A percentile compares a stretch with the other conserved stretches of the same genome.
Conservation (phyloP, 2,329 filamentous ascomycete genomes). For the Dothistroma pini region DNA sequence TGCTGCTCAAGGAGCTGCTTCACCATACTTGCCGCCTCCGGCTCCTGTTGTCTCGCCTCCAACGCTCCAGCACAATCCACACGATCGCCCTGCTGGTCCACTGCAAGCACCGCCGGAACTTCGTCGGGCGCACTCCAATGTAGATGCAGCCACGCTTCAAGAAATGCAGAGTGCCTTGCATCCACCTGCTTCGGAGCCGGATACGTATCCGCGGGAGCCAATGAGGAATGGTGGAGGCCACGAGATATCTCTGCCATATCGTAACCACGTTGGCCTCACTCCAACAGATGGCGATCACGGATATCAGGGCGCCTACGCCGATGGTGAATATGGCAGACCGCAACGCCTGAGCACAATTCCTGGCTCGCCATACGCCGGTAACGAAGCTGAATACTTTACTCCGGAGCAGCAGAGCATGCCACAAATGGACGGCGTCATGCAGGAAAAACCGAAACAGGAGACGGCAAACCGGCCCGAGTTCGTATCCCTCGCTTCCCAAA, state of each 20-base stretch:
- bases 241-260: constrained; percentile 12
- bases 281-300: constrained; percentile 33
- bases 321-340: constrained; percentile 17
- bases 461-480: constrained; percentile 27
- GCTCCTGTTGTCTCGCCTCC: constrained; percentile 76
- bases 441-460: constrained; percentile 6
- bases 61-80: constrained; percentile 71
- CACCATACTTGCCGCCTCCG: constrained; percentile 48
- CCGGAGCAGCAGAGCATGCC: constrained; percentile 13
- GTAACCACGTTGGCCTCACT: constrained; percentile 34
- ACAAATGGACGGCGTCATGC: constrained; percentile 17
- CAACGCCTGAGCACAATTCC: constrained; percentile 46
- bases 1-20: constrained; percentile 34
- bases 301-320: constrained; percentile 13
- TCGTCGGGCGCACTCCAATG: constrained; percentile 74
- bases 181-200: constrained; percentile 27
- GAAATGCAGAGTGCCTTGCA: constrained; percentile 68
- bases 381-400: constrained; percentile 31
- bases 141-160: constrained; percentile 75
- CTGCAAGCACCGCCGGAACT: constrained; percentile 74
- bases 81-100: constrained; percentile 63
- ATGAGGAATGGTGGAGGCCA: constrained; percentile 4
- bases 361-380: constrained; percentile 42
- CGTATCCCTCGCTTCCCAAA: constrained; percentile 25
- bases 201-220: constrained; percentile 3